Evolutionary conservation across 2,329 filamentous ascomycete genomes (phyloP).

Genomic region (Kalmusia sp.): DNA sequence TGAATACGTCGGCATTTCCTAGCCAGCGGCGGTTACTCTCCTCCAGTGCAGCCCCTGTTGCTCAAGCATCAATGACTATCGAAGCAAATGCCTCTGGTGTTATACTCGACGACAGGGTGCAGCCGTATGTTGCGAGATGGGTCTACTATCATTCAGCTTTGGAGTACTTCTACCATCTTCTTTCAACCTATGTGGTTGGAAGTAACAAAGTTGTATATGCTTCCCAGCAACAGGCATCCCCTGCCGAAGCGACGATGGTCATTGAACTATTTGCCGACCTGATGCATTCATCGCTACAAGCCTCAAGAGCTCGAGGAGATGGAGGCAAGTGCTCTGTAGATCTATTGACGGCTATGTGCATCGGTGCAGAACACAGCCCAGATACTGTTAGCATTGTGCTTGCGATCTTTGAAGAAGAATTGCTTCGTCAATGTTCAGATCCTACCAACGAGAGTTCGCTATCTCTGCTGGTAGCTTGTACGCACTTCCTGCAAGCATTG

Average conservation of each 20-base stretch:
- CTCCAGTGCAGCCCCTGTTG: conserved; percentile 13
- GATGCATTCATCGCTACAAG: conserved; percentile 55
- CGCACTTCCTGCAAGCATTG: conserved; percentile 80
- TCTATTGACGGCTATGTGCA: conserved; percentile 36
- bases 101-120: conserved; percentile 76
- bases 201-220: conserved; percentile 58
- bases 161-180: conserved; percentile 77
- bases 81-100: conserved; percentile 71
- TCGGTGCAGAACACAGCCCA: conserved; percentile 58
- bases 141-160: conserved; percentile 78
- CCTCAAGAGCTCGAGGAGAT: conserved; percentile 21
- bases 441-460: conserved; percentile 69
- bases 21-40: conserved; percentile 33
- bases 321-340: conserved; percentile 34
- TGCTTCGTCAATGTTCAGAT: conserved; percentile 56
- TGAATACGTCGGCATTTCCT: conserved; percentile 21
- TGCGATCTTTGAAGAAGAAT: conserved; percentile 79
- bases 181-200: conserved; percentile 71
- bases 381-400: conserved; percentile 85
- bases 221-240: conserved; percentile 56
- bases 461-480: conserved; percentile 74
- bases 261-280: conserved; percentile 77
- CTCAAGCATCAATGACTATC: conserved; percentile 63
- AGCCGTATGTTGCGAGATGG: conserved; percentile 77
- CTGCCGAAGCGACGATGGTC: conserved; percentile 73